Conservation (phyloP, 768 basidiomycete species). For the Pleurotus pulmonarius region DNA sequence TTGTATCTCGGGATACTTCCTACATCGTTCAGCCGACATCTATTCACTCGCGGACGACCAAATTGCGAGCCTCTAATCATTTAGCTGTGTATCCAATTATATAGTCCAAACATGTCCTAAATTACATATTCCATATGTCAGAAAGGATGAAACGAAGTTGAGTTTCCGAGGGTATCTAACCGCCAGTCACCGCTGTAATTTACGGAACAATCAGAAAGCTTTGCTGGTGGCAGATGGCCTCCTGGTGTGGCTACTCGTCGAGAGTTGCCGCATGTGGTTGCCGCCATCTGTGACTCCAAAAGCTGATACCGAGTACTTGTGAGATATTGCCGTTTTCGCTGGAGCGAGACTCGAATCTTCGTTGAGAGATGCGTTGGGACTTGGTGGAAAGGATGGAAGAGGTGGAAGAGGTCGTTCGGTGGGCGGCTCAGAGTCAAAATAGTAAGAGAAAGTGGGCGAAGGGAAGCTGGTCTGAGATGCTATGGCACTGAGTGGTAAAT, state of each 20-base stretch:
- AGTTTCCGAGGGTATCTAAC: no score
- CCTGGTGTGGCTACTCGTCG: not conserved
- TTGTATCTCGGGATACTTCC: no score
- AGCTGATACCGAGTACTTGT: not conserved
- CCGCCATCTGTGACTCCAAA: not conserved
- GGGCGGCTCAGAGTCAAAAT: not conserved
- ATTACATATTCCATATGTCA: no score
- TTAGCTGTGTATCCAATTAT: no score
- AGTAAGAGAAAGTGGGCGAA: constrained; percentile 5
- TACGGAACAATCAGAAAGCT: not conserved
- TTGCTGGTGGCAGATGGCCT: not conserved
- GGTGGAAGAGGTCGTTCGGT: not conserved
- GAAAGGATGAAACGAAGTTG: no score
- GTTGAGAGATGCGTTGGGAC: not conserved
- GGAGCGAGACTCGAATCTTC: not conserved
- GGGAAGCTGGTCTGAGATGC: constrained; percentile 6
- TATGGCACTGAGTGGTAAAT: not conserved
- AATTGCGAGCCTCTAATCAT: no score
- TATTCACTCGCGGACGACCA: no score
- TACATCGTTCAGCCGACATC: no score
- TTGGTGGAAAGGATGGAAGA: not conserved
- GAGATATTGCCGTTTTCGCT: not conserved
- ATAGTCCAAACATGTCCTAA: no score
- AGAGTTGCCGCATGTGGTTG: not conserved
- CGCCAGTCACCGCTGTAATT: no score